Base-by-base conservation (phyloP, 257 asterid genomes). In the Solanum gracilifrons region DNA sequence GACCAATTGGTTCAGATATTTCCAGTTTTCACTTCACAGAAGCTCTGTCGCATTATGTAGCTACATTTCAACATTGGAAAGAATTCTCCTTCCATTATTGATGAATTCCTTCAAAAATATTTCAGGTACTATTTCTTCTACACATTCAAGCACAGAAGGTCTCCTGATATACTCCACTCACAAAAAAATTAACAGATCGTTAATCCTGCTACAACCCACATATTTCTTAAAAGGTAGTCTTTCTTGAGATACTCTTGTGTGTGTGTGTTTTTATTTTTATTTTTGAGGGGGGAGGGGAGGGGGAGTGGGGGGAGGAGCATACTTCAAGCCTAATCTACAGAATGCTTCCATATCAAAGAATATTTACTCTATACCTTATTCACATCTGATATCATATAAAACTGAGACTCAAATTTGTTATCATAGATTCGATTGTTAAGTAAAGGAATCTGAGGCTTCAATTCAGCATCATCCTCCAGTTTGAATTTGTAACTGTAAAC, bases 401-500 rank as follows among this genome's bases (percentile, higher is more conserved):
- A 97, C 87, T 97, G 99, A 90, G 99, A 91, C 93, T 97, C 99
- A 88, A 97, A 95, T 89, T 97, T 95, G 90, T 93, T 97, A 89
- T 97, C 99, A 86, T 97, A 97, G 85, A 95, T 93, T 37, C 99
- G 98, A 89, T 97, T 95, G 95, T 97, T 97, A 46, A 97, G 96
- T 60, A 95, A 90, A 66, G 99, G 99, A 91, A 97, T 91, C 87
- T 92, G 91, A 88, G 99, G 99, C 91, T 93, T 96, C 91, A 97
- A 89, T 89, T 95, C 97, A 84, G 98, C 96, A 62, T 89, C 92
- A 82, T 96, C 99, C 92, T 97, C 99, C 89, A 95, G 87, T 89
- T 95, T 96, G 91, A 97, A 91, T 91, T 96, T 97, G 93, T 97
- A 97, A 87, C 99, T 97, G 95, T 90, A 92, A 87, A 62, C 88